These are phyloP conservation scores for Rhododendron henanense DNA, from an alignment of 148 eudicot genomes.

Conservation along the genomic window DNA sequence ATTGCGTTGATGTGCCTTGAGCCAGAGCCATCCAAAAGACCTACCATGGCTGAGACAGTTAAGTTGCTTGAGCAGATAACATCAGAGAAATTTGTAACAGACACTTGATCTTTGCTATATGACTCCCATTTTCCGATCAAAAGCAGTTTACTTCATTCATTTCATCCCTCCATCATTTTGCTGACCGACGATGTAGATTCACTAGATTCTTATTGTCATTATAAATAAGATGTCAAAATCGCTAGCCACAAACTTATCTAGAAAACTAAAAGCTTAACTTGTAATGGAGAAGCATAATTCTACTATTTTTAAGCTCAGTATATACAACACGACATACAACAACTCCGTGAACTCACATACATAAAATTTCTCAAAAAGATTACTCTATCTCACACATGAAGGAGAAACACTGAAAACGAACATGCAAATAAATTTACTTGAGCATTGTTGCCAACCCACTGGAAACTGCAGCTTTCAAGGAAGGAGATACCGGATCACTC, in stretches of 20 bases:
- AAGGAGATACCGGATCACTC: conserved; percentile 71
- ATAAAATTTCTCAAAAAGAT: not conserved
- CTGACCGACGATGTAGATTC: not conserved
- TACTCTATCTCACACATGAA: not conserved
- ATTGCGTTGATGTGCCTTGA: conserved; percentile 80
- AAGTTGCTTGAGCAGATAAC: conserved; percentile 65
- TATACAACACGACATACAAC: not conserved
- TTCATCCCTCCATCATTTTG: not conserved
- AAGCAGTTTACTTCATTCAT: not conserved
- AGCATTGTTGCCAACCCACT: conserved; percentile 52
- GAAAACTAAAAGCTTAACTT: not conserved
- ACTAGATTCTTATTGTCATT: not conserved
- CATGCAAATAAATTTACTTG: conserved; percentile 20
- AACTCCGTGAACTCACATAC: not conserved
- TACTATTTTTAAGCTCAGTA: not conserved
- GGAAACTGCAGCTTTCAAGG: conserved; percentile 71
- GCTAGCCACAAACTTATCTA: not conserved
- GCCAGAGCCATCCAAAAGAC: conserved; percentile 61
- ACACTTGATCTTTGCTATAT: conserved; percentile 9
- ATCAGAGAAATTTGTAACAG: conserved; percentile 20
- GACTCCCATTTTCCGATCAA: not conserved
- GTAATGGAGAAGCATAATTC: not conserved
- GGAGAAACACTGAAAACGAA: not conserved
- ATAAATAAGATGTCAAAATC: not conserved
- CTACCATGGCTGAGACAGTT: conserved; percentile 68